These are phyloP conservation scores for Astragalus glycyphyllos DNA, from an alignment of 306 rosid genomes.

Conservation along the genomic window DNA sequence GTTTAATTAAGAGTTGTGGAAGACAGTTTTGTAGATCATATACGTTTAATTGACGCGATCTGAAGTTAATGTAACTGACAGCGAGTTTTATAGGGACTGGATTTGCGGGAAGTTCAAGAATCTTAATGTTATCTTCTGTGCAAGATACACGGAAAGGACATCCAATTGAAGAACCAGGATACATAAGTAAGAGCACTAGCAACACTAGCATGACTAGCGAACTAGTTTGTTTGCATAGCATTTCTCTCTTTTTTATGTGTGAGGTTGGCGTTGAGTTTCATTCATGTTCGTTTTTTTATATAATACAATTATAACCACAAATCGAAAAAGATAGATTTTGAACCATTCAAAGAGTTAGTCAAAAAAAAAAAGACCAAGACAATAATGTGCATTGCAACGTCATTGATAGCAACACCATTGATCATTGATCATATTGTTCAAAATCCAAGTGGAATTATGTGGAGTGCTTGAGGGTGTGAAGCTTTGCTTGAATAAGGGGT, in stretches of 20 bases:
- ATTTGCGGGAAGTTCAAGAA: not conserved
- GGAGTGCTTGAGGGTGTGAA: no score
- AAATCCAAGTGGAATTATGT: no score
- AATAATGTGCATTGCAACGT: no score
- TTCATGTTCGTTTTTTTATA: no score
- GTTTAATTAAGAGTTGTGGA: not conserved
- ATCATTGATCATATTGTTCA: no score
- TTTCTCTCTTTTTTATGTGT: not conserved
- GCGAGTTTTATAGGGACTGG: not conserved
- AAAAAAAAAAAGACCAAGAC: no score
- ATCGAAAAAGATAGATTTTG: no score
- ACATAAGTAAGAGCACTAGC: not conserved
- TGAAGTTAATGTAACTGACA: not conserved
- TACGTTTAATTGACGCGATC: not conserved
- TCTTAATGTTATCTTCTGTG: not conserved
- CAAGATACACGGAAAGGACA: conserved; percentile 7
- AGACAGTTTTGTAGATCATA: conserved; percentile 28
- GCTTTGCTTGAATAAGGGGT: no score
- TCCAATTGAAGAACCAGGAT: not conserved
- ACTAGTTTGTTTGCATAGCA: not conserved
- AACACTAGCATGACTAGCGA: not conserved
- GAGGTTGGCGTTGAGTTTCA: not conserved
- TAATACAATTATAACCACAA: no score
- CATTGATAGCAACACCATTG: no score
- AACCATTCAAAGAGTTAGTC: no score